Percentiles rank a stretch among this genome's conserved stretches.
These are phyloP conservation scores for Alternaria angustiovoidea DNA, from an alignment of 2,329 filamentous ascomycete genomes.

Conservation along the genomic window DNA sequence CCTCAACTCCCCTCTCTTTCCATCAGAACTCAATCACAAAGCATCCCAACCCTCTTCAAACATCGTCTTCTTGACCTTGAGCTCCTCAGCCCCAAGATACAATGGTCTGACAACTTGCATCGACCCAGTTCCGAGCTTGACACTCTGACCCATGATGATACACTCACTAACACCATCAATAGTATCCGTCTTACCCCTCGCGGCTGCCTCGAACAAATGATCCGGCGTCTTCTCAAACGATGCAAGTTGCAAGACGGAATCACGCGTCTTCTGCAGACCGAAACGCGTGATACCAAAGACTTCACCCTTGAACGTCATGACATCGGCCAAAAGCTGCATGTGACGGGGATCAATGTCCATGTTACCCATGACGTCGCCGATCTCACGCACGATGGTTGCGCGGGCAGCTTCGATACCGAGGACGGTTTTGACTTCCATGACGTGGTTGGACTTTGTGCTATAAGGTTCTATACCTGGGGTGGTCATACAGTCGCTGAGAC, in stretches of 20 bases:
- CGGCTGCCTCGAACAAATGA: conserved; percentile 93
- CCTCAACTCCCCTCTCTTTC: background rate
- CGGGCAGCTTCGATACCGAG: conserved; percentile 95
- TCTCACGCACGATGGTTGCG: conserved; percentile 87
- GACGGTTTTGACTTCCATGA: conserved; percentile 87
- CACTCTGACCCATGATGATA: conserved; percentile 98
- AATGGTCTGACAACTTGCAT: conserved; percentile 87
- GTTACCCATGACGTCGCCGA: conserved; percentile 84
- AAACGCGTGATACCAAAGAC: conserved; percentile 96
- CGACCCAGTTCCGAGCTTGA: conserved; percentile 87
- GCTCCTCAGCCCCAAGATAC: conserved; percentile 30
- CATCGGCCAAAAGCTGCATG: conserved; percentile 95
- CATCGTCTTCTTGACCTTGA: conserved; percentile 40
- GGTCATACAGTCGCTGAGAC: conserved; percentile 86
- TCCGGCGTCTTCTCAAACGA: conserved; percentile 99
- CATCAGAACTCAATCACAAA: conserved; percentile 20
- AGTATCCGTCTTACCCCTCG: conserved; percentile 87
- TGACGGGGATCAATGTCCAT: conserved; percentile 98
- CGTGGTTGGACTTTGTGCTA: conserved; percentile 78
- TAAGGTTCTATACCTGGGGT: conserved; percentile 89
- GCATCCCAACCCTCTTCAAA: conserved; percentile 51
- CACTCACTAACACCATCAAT: conserved; percentile 96
- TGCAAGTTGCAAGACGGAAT: conserved; percentile 90
- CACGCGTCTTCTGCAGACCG: conserved; percentile 94
- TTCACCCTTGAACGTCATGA: conserved; percentile 99